Conservation (phyloP, 2,329 filamentous ascomycete genomes). For the Blastomyces gilchristii region DNA sequence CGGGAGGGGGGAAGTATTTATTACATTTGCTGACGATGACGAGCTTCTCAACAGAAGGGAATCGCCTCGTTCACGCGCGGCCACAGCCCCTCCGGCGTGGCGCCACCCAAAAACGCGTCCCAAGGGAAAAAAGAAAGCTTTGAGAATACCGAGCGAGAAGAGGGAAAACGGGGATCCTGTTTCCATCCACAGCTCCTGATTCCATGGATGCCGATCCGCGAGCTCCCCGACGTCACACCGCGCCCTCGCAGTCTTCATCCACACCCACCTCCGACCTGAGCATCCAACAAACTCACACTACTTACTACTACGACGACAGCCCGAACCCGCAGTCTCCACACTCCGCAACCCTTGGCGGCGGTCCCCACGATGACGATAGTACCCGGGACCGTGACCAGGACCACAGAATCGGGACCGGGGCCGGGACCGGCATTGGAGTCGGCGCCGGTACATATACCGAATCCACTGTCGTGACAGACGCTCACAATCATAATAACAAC, state of each 20-base stretch:
- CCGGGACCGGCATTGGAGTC: neutral
- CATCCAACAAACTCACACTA: neutral
- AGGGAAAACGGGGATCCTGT: neutral
- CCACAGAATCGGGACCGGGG: neutral
- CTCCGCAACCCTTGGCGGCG: neutral
- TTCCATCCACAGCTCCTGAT: neutral
- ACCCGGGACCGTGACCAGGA: neutral
- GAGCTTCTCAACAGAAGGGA: neutral
- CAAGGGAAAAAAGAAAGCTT: neutral
- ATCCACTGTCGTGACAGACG: neutral
- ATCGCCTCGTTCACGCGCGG: neutral
- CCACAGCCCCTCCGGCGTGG: neutral
- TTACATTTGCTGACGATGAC: neutral
- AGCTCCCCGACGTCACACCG: neutral
- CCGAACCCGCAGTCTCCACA: neutral
- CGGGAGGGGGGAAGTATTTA: neutral
- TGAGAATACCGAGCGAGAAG: neutral
- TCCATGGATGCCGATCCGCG: slow-evolving; percentile 4
- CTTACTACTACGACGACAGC: neutral
- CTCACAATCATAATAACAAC: neutral
- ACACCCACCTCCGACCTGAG: neutral
- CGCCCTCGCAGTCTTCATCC: slow-evolving; percentile 1
- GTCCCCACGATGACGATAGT: neutral
- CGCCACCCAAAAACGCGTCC: neutral
- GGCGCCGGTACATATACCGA: neutral